Conservation (phyloP, 202 grass and related monocot species). For the Eragrostis tef region DNA sequence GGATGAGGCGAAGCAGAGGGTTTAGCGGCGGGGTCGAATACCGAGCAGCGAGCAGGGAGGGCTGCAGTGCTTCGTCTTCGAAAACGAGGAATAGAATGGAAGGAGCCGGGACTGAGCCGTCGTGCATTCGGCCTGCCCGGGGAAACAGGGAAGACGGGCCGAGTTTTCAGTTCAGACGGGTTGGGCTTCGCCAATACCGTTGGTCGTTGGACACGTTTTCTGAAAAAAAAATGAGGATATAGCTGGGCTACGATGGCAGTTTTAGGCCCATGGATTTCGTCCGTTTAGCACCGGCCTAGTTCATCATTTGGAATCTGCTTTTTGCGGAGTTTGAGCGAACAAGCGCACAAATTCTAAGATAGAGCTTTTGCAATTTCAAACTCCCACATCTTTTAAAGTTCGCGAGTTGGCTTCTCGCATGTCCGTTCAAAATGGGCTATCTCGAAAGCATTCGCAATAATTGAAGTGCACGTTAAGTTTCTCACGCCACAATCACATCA, state of each 20-base stretch:
- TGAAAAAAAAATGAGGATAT: too few relatives aligned
- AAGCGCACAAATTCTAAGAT: not conserved
- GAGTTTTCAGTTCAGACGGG: not conserved
- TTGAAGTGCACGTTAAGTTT: too few relatives aligned
- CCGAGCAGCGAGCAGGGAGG: slow-evolving; percentile 27
- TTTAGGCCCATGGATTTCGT: not conserved
- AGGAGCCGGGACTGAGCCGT: not conserved
- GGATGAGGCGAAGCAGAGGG: slow-evolving; percentile 5
- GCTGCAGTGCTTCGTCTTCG: not conserved
- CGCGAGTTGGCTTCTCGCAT: too few relatives aligned
- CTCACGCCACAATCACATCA: too few relatives aligned
- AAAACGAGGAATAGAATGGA: not conserved
- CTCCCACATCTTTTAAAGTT: too few relatives aligned
- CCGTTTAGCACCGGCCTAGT: not conserved
- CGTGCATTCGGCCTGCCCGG: not conserved
- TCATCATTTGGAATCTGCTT: not conserved
- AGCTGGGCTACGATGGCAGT: not conserved
- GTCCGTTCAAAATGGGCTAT: too few relatives aligned
- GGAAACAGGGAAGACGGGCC: not conserved
- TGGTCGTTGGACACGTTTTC: too few relatives aligned
- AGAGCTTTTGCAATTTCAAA: not conserved
- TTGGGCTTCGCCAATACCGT: not conserved
- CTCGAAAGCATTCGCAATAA: too few relatives aligned
- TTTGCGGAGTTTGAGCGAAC: not conserved
- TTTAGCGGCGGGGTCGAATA: slow-evolving; percentile 41